These are phyloP conservation scores for Podila epicladia DNA, from an alignment of 192 early-diverging fungal species.

Conservation along the genomic window DNA sequence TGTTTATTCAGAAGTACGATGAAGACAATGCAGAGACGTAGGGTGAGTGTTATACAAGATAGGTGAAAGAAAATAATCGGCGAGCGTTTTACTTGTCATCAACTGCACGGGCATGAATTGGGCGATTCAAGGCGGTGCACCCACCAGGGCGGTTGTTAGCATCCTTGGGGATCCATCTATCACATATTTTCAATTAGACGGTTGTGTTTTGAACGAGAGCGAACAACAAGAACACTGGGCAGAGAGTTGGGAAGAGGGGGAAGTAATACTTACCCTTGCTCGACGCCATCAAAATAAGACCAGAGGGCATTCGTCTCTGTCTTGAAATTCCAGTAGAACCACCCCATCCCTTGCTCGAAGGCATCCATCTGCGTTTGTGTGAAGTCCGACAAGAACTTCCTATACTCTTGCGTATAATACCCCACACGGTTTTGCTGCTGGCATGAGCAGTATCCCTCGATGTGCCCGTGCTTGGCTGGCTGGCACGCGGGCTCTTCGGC, in stretches of 20 bases:
- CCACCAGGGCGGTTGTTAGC: constrained; percentile 48
- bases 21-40: not conserved
- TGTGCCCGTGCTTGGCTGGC: constrained; percentile 10
- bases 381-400: constrained; percentile 59
- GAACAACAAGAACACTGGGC: too few relatives aligned
- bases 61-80: not conserved
- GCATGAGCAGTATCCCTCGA: constrained; percentile 64
- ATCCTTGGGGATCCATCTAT: constrained; percentile 76
- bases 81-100: not conserved
- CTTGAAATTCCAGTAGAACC: constrained; percentile 84
- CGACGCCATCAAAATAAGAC: constrained; percentile 68
- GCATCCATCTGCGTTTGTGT: constrained; percentile 74
- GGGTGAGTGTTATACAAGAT: not conserved
- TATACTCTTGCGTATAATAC: constrained; percentile 30
- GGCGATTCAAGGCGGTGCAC: constrained; percentile 16
- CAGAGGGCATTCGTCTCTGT: constrained; percentile 63
- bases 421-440: constrained; percentile 52
- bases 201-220: too few relatives aligned
- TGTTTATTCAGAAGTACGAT: not conserved
- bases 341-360: constrained; percentile 71
- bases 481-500: constrained; percentile 20
- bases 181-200: not conserved
- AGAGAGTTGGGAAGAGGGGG: too few relatives aligned
- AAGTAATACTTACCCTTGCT: constrained; percentile 43
- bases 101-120: constrained; percentile 1